Base-by-base conservation (phyloP, 2,329 filamentous ascomycete species). In the Fusarium buxicola region DNA sequence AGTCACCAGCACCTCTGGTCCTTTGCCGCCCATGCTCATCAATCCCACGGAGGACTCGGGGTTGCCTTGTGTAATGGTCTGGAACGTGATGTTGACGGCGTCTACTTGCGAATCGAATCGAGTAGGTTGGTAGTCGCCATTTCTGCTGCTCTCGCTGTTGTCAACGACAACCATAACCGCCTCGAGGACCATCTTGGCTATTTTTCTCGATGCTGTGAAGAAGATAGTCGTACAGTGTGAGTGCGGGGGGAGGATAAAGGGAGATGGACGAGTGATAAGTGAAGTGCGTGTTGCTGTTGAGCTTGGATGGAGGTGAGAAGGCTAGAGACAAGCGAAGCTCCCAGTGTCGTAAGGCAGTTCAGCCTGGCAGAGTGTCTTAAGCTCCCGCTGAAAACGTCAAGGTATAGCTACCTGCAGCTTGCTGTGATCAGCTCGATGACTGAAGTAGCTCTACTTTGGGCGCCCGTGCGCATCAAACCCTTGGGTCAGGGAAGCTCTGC, bases 151-250 rank as follows among this genome's bases (percentile, higher is more conserved):
- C 83, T 99, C 95, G 83, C 94, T 97, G 85, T 98, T 99, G 86
- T 99, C 95, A 74, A 98, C 92, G 85, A 98, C 89, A 79, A 99
- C 92, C 94, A 99, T 98, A 65, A 96, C 96, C 82, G 95, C 96
- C 89, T 99, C 95, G 80, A 99, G 89, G 81, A 90, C 92, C 95
- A 99, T 99, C 75, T 85, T 94, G 88, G 78, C 80, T 78, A 78
- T 72, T 65, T 62, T 58, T 67, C 48, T 51, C 24, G 44, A 18
- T 57, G 51, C 47, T 57, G 27, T 48, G 39, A 56, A 34, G 25
- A 53, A 55, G 15, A 15, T 5, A 12, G 24, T 24, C 39, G 44
- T 27, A 25, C 53, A 31, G 12, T 53, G 24, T 25, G 38, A 32
- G 50, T 58, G 30, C 51, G 30, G 40, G 39, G 21, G 34, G 47